Evolutionary conservation across 805 yeast species (phyloP).

Genomic region (Myxozyma lipomycoides): DNA sequence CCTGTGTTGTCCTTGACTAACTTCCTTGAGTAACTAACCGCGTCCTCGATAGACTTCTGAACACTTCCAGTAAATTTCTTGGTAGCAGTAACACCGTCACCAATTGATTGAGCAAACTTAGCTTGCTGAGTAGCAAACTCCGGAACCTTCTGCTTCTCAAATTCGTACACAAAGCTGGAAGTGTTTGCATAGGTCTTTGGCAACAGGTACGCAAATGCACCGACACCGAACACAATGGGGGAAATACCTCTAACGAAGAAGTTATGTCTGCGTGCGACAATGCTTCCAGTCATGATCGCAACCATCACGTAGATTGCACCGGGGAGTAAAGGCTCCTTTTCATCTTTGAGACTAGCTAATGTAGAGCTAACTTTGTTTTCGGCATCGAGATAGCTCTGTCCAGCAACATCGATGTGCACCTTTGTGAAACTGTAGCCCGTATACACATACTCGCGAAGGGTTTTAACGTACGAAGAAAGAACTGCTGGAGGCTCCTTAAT

Average conservation of each 20-base stretch:
- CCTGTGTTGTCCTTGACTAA: conserved; percentile 59
- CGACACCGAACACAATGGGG: conserved; percentile 60
- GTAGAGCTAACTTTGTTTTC: conserved; percentile 65
- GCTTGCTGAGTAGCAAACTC: conserved; percentile 61
- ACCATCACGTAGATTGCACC: conserved; percentile 63
- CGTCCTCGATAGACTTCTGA: conserved; percentile 41
- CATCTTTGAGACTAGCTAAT: conserved; percentile 58
- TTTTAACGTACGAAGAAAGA: conserved; percentile 14
- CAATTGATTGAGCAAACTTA: conserved; percentile 46
- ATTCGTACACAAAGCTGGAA: conserved; percentile 51
- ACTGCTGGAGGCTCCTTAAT: conserved; percentile 23
- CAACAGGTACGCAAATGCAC: conserved; percentile 63
- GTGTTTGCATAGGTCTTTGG: conserved; percentile 70
- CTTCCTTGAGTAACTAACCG: conserved; percentile 38
- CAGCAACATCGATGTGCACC: conserved; percentile 44
- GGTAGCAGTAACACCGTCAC: conserved; percentile 27
- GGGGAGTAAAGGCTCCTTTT: conserved; percentile 66
- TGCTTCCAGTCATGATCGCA: conserved; percentile 68
- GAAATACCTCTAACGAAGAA: conserved; percentile 47
- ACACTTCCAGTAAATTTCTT: conserved; percentile 38
- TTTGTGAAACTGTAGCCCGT: conserved; percentile 26
- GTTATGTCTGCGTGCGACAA: conserved; percentile 65
- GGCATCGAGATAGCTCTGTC: conserved; percentile 49
- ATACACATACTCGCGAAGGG: conserved; percentile 34
- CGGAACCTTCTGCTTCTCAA: conserved; percentile 50